These are phyloP conservation scores for Castanea crenata DNA, from an alignment of 306 rosid species.

Conservation along the genomic window DNA sequence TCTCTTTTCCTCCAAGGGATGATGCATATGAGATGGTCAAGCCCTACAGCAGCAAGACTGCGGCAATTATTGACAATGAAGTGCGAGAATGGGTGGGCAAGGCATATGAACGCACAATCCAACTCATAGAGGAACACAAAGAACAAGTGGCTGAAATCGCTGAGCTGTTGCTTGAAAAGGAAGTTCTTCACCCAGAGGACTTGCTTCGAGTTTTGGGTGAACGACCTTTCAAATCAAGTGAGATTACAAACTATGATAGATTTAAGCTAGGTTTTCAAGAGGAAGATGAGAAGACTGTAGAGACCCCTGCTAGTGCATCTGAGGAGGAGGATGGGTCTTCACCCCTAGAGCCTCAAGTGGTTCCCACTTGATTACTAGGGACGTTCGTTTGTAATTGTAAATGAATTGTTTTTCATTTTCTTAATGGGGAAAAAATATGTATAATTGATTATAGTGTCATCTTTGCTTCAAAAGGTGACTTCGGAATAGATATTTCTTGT, in stretches of 20 bases:
- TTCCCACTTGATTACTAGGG: conserved; percentile 46
- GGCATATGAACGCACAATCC: conserved; percentile 63
- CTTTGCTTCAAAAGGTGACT: conserved; percentile 8
- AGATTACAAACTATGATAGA: conserved; percentile 62
- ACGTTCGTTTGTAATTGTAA: conserved; percentile 37
- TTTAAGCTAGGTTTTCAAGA: conserved; percentile 66
- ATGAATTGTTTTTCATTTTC: conserved; percentile 35
- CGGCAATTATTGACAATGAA: conserved; percentile 70
- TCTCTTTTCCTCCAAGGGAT: conserved; percentile 79
- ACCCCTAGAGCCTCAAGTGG: conserved; percentile 74
- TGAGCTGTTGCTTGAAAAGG: conserved; percentile 87
- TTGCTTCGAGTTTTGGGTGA: conserved; percentile 62
- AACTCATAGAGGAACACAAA: conserved; percentile 70
- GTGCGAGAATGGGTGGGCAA: conserved; percentile 83
- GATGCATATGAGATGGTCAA: conserved; percentile 63
- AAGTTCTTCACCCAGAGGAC: conserved; percentile 94
- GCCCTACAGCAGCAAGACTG: conserved; percentile 90
- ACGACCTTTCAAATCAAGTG: conserved; percentile 62
- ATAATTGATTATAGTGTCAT: conserved; percentile 15
- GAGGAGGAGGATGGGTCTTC: conserved; percentile 60
- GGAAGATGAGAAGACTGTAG: conserved; percentile 41
- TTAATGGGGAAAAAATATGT: conserved; percentile 24
- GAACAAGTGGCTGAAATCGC: conserved; percentile 75
- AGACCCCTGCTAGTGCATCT: conserved; percentile 27
- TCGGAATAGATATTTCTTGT: neutral